Percentiles rank a stretch among this genome's conserved stretches.
phyloP scores from a whole-genome alignment of 2,329 filamentous ascomycete genomes.

The Phialocephala sp. region DNA sequence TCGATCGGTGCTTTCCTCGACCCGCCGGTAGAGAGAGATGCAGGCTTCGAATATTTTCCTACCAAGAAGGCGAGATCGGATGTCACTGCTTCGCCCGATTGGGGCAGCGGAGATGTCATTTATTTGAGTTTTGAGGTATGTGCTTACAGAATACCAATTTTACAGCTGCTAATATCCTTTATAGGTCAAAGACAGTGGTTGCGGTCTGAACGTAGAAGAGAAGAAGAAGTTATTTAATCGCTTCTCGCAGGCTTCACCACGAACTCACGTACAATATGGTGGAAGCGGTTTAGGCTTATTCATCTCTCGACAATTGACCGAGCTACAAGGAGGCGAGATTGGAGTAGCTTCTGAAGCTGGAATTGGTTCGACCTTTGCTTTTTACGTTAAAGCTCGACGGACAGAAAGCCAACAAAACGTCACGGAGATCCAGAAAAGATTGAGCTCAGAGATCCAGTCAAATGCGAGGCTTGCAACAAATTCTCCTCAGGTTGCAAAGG shows the following conservation, averaged over 20 bases:
- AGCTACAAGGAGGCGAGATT: conserved; percentile 76
- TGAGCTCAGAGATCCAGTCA: conserved; percentile 64
- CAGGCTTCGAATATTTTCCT: conserved; percentile 41
- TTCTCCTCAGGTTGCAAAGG: conserved; percentile 17
- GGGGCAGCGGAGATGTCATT: conserved; percentile 74
- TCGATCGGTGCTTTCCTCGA: conserved; percentile 30
- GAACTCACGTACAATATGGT: conserved; percentile 79
- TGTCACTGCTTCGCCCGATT: conserved; percentile 53
- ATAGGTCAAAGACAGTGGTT: conserved; percentile 68
- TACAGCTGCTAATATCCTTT: background rate
- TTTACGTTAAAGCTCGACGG: conserved; percentile 58
- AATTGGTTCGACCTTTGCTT: conserved; percentile 74
- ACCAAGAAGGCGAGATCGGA: conserved; percentile 63
- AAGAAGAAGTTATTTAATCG: conserved; percentile 77
- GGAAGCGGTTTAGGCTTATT: conserved; percentile 80
- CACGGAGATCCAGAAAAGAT: conserved; percentile 60
- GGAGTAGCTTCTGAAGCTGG: conserved; percentile 72
- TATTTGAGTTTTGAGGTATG: conserved; percentile 73
- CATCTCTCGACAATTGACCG: conserved; percentile 77
- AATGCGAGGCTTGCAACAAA: conserved; percentile 38
- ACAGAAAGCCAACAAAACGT: conserved; percentile 36
- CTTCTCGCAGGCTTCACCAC: conserved; percentile 79
- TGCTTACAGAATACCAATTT: background rate
- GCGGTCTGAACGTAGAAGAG: conserved; percentile 72
- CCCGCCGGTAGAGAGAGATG: conserved; percentile 55